Base-by-base conservation (phyloP, 2,329 filamentous ascomycete genomes). In the Juglanconis sp. region DNA sequence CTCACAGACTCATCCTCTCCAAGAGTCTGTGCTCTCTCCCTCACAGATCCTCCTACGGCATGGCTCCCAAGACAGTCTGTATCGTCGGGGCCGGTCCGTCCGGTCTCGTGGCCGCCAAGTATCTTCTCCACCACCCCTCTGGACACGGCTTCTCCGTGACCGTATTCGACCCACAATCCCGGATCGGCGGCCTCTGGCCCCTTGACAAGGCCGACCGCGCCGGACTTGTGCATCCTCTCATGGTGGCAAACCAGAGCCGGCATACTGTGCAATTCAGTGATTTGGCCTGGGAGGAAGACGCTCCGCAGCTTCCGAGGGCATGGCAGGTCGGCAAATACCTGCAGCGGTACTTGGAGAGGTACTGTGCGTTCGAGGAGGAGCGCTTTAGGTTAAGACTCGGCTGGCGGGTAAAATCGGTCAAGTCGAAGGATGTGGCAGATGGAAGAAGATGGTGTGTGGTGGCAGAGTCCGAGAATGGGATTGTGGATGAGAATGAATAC, bases 151-250 rank as follows among this genome's bases (percentile, higher is more conserved):
- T 91, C 74, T 76, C 79, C 5, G 87, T 94, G 52, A 88, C 84
- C 3, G 72, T 96, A 31, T 90, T 89, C 67, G 91, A 96, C 53
- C 76, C 81, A 15, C 81, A 86, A 51, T 69, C 79, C 38, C 80
- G 83, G 44, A 80, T 94, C 15, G 91, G 91, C 10, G 91, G 91
- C 0, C 82, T 95, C n/a, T 96, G 91, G 91, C 87, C 88, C 3
- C 74, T 77, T 1, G 72, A 73, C 11, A 79, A 77, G 56, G 65
- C 74, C 2, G 85, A 87, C 57, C 65, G 63, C n/a, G 73, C 66
- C 1, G 79, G 83, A 2, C 74, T 84, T 44, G 74, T 88, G 15
- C 85, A 89, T 63, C 88, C 88, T 8, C 80, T 89, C 56, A 89
- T 90, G 79, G 78, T 84, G 15, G 84, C 84, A 4, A 96, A 96